A percentile compares a stretch with the other conserved stretches of the same genome.
Conservation (phyloP, 305 asterid genomes). For the Fraxinus xanthoxyloides region DNA sequence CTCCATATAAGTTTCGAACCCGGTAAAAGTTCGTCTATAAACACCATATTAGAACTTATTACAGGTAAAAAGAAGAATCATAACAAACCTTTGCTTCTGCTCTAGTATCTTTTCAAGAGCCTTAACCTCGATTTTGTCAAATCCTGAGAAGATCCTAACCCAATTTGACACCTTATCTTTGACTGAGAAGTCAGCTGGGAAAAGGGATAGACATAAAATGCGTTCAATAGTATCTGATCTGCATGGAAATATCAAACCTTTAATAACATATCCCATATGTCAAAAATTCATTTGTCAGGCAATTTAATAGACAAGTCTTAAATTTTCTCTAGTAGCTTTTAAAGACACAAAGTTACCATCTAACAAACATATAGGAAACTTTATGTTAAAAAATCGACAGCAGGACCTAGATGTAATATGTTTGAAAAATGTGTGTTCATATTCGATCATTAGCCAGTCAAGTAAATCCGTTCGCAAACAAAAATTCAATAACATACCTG, state of each 20-base stretch:
- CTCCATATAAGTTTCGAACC: slow-evolving; percentile 10
- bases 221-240: slow-evolving; percentile 90
- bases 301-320: slow-evolving; percentile 1
- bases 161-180: slow-evolving; percentile 72
- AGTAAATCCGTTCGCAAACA: slow-evolving; percentile 17
- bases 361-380: slow-evolving; percentile 8
- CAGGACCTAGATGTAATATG: slow-evolving; percentile 6
- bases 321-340: slow-evolving; percentile 6
- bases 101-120: slow-evolving; percentile 96
- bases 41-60: slow-evolving; percentile 16
- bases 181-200: slow-evolving; percentile 70
- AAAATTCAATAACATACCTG: slow-evolving; percentile 52
- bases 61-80: slow-evolving; percentile 21
- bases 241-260: slow-evolving; percentile 33
- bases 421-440: slow-evolving; percentile 10
- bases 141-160: slow-evolving; percentile 72
- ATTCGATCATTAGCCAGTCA: slow-evolving; percentile 13
- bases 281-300: slow-evolving; percentile 7
- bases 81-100: slow-evolving; percentile 89
- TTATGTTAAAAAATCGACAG: slow-evolving; percentile 16
- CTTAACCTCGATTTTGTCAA: slow-evolving; percentile 89
- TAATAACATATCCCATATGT: slow-evolving; percentile 12
- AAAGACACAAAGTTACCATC: slow-evolving; percentile 11
- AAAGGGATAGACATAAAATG: slow-evolving; percentile 68
- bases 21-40: background rate